Percentiles rank a stretch among this genome's conserved stretches.
Conservation (phyloP, 1,284 basidiomycete species). For the Porphyrellus sp. region DNA sequence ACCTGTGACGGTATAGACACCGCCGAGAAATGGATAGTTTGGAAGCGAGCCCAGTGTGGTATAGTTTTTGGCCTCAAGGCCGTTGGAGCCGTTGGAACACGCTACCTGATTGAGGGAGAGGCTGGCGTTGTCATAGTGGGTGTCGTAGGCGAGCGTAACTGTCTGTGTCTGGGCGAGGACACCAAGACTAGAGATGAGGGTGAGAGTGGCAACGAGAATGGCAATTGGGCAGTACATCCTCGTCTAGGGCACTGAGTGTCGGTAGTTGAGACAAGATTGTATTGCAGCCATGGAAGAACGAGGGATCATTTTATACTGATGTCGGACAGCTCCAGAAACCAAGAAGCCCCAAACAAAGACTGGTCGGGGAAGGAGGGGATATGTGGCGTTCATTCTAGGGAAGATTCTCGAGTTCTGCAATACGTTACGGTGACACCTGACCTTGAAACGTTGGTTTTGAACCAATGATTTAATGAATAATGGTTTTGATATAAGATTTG, state of each 20-base stretch:
- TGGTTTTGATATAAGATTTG: too few species aligned
- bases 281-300: not conserved
- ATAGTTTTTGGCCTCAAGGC: constrained; percentile 30
- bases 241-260: too few species aligned
- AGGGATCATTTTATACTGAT: not conserved
- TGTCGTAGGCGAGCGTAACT: not conserved
- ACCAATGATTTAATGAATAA: too few species aligned
- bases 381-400: too few species aligned
- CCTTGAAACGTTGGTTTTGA: too few species aligned
- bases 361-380: too few species aligned
- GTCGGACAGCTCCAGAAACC: too few species aligned
- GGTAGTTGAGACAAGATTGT: not conserved
- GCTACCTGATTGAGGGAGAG: constrained; percentile 25
- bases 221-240: not conserved
- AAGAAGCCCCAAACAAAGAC: too few species aligned
- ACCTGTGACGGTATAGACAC: not conserved
- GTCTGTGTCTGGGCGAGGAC: not conserved
- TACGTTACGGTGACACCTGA: too few species aligned
- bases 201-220: not conserved
- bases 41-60: constrained; percentile 33
- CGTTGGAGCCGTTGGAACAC: constrained; percentile 37
- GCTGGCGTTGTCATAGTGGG: not conserved
- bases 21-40: constrained; percentile 25
- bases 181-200: not conserved
- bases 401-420: too few species aligned